Base-by-base conservation (phyloP, 345 rosid genomes). In the Eucalyptus decipiens region DNA sequence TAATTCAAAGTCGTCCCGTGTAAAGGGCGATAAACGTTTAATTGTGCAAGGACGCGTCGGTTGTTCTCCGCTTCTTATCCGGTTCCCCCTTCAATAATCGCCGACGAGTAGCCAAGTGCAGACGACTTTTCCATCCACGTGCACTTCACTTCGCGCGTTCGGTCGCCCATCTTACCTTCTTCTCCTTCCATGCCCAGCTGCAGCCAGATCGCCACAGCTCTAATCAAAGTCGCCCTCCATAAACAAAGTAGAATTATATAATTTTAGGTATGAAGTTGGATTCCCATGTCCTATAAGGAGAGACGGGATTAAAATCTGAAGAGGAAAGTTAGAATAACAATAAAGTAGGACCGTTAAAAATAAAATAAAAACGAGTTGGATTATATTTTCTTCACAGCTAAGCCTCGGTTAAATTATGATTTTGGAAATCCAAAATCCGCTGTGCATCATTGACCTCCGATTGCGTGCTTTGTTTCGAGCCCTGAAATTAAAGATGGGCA, bases 291-390 rank as follows among this genome's bases (percentile, higher is more conserved):
- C 2, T 21, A 52, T 52, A 8, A 52, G 2, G 0, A 52, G 0
- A 52, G 2, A 8, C 2, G 9, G 0, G 10, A 52, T 19, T 8
- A 21, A 52, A 52, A 21, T 52, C 1, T 18, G 24, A 18, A 0
- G 4, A 18, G 0, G 0, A 18, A 51, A 51, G 2, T 51, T 7
- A 18, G 1, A 52, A 52, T 52, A 52, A 18, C 9, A 52, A 2
- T 18, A 18, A 52, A 18, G 1, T 52, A 52, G 0, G 8, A 52
- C 2, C 2, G 1, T 3, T 19, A 18, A 18, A 12, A 12, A 48
- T 7, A 52, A 19, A 5, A 2, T 37, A 7, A 7, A 0, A 2
- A n/a, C n/a, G n/a, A 34, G 14, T 19, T 1, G 2, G 26, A 37
- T 6, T 10, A 11, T 30, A 3, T 72, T 76, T 76, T 37, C 28